Evolutionary conservation across 108 stramenopile species (phyloP), one percentile per base, ranked within the genome.

Genomic region (Conticribra weissflogii): DNA sequence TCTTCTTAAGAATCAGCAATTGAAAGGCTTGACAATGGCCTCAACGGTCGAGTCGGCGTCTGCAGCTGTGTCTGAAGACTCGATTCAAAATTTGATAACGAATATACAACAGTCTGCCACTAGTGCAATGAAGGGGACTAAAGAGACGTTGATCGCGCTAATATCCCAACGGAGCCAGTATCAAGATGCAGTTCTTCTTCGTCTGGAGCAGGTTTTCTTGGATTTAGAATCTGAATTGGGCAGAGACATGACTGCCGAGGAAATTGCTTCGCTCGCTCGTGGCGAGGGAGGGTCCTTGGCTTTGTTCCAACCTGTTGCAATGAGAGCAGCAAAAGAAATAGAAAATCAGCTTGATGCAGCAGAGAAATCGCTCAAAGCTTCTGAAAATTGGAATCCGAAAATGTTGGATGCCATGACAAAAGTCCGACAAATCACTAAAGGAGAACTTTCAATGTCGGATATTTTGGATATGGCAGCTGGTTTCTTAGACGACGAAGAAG

Each of bases 301-400:
- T 12, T 61, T 96, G 21, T 96, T 96, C 71, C 72, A 91, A 66
- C 95, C 95, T 1, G 85, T 96, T 66, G 90, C 92, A 59, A 86
- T 82, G 50, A 82, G 71, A 51, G 92, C 92, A n/a, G 80, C 86
- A 19, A 82, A 85, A 51, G 92, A 96, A 54, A 93, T 96, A 60
- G 89, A 89, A 47, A 81, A 81, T 24, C 92, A 96, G 58, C 81
- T 96, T 1, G 86, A 92, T 72, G 74, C 60, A 14, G 90, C 88
- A 27, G 91, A 96, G 79, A 51, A 57, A n/a, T 66, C 78, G 23
- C 79, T 95, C 56, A 78, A 54, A 27, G 81, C 74, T 33, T 78
- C 77, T 4, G 61, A 71, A 29, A 68, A 71, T 30, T 78, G 77
- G 77, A 62, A 78, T 51, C 29, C 63, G 25, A 63, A 45, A 7